Conservation (phyloP, 169 alveolate species). For the Plasmodium cynomolgi region DNA sequence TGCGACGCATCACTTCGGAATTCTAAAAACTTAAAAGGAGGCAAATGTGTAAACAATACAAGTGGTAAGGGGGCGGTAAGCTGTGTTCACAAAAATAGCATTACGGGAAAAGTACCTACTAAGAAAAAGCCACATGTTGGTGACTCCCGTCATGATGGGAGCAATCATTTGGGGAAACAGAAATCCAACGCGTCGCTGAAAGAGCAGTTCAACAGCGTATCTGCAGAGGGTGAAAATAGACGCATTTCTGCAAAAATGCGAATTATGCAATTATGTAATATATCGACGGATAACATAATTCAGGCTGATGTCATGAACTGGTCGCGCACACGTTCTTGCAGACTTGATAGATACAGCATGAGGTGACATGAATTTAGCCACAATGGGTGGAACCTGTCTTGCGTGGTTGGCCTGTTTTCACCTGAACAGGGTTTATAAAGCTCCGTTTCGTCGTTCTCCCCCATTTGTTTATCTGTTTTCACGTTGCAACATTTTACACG, state of each 20-base stretch:
- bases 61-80: background rate
- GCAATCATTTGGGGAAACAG: background rate
- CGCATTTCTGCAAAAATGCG: slow-evolving; percentile 16
- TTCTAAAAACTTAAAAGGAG: background rate
- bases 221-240: slow-evolving; percentile 3
- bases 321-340: slow-evolving; percentile 51
- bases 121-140: background rate
- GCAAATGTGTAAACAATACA: background rate
- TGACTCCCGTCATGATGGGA: background rate
- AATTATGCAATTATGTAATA: slow-evolving; percentile 36
- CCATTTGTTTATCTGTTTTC: background rate
- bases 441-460: background rate
- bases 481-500: background rate
- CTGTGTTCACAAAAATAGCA: slow-evolving; percentile 6
- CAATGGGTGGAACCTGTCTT: background rate
- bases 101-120: background rate
- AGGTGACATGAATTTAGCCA: background rate
- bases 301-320: slow-evolving; percentile 10
- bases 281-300: slow-evolving; percentile 59
- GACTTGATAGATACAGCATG: slow-evolving; percentile 22
- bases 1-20: background rate
- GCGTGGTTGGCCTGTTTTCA: background rate
- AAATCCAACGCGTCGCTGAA: background rate
- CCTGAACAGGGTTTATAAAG: background rate
- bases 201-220: background rate